These are phyloP conservation scores for Leccinum pachyderme DNA, from an alignment of 1,284 basidiomycete species.

Conservation along the genomic window DNA sequence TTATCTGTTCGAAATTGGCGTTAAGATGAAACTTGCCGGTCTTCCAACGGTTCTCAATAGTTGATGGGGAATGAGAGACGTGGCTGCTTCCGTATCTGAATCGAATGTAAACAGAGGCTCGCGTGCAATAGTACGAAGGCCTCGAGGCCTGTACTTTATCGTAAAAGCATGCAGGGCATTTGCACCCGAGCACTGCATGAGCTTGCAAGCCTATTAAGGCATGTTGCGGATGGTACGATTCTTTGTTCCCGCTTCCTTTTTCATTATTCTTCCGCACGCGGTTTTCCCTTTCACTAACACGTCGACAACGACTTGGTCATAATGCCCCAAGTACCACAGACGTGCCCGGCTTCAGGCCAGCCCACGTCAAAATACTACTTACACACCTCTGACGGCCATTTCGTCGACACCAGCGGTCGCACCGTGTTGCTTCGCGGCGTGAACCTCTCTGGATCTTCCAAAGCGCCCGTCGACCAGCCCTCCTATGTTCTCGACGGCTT, in stretches of 20 bases:
- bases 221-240: slow-evolving; percentile 23
- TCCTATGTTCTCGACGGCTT: slow-evolving; percentile 75
- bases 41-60: slow-evolving; percentile 45
- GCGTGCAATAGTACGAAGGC: neutral
- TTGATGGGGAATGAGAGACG: slow-evolving; percentile 2
- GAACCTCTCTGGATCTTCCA: slow-evolving; percentile 88
- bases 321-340: slow-evolving; percentile 23
- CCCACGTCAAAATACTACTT: slow-evolving; percentile 41
- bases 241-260: neutral
- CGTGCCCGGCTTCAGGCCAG: slow-evolving; percentile 20
- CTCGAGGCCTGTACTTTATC: neutral
- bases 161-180: neutral
- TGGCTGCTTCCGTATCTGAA: slow-evolving; percentile 1
- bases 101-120: neutral
- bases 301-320: slow-evolving; percentile 1
- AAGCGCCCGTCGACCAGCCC: slow-evolving; percentile 75
- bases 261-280: neutral
- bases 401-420: slow-evolving; percentile 83
- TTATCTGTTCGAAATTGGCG: slow-evolving; percentile 82
- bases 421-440: slow-evolving; percentile 88
- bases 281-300: neutral
- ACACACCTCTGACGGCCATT: slow-evolving; percentile 71
- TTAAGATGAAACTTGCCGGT: slow-evolving; percentile 71
- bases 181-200: slow-evolving; percentile 5
- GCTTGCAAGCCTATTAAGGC: slow-evolving; percentile 10